Percentiles rank a stretch among this genome's conserved stretches.
phyloP scores from a whole-genome alignment of 345 rosid genomes.

The Syzygium jambos region DNA sequence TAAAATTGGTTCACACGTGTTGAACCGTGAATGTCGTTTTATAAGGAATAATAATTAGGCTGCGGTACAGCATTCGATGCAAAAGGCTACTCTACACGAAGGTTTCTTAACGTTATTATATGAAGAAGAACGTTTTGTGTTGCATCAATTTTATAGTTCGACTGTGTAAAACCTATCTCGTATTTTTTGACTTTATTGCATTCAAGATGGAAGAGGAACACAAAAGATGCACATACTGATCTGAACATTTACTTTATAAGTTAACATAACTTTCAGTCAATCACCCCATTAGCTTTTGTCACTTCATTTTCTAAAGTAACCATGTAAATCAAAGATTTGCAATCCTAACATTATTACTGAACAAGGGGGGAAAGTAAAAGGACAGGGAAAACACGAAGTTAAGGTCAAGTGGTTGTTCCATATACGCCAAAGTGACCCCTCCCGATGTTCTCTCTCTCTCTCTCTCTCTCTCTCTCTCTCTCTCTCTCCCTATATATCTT shows the following conservation, averaged over 20 bases:
- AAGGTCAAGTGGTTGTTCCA: background rate
- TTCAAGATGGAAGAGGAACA: background rate
- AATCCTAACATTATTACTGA: background rate
- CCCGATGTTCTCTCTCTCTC: slow-evolving; percentile 15
- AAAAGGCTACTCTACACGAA: background rate
- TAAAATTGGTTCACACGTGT: background rate
- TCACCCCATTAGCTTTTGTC: background rate
- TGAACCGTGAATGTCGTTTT: background rate
- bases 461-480: background rate
- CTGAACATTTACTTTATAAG: background rate
- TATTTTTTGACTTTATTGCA: background rate
- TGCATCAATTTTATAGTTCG: background rate
- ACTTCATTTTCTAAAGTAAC: background rate
- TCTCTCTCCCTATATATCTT: background rate
- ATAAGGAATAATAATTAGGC: background rate
- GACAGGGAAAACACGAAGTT: background rate
- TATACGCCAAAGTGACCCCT: slow-evolving; percentile 7
- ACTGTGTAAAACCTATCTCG: background rate
- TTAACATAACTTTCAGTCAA: background rate
- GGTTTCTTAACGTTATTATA: too few relatives aligned
- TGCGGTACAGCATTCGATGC: background rate
- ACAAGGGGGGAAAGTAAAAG: background rate
- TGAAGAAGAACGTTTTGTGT: background rate
- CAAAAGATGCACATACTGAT: background rate
- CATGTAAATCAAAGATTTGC: background rate